phyloP scores from a whole-genome alignment of 176 grass and related monocot species.

The Poa annua region DNA sequence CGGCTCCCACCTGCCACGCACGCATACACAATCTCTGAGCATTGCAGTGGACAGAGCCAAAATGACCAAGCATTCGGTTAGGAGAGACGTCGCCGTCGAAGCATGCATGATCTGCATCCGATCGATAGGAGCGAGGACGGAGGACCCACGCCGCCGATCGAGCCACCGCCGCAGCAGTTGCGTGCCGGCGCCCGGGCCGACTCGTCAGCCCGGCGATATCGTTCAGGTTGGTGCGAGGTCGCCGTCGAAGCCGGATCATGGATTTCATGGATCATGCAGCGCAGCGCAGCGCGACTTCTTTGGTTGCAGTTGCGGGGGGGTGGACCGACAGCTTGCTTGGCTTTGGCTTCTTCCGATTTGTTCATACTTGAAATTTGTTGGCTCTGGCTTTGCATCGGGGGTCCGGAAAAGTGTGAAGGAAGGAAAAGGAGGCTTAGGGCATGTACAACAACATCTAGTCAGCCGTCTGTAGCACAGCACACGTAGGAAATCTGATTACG shows the following conservation, averaged over 20 bases:
- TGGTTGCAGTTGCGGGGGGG: conserved; percentile 12
- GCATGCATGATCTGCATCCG: background rate
- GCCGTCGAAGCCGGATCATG: conserved; percentile 29
- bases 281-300: background rate
- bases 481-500: too few species aligned
- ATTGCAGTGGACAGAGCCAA: background rate
- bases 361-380: background rate
- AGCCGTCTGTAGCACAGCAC: too few species aligned
- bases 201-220: too few species aligned
- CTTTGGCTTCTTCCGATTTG: background rate
- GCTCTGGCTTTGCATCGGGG: background rate
- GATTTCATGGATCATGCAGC: background rate
- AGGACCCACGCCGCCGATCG: background rate
- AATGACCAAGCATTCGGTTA: background rate
- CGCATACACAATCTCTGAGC: background rate
- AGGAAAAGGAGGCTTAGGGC: conserved; percentile 9
- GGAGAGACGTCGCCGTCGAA: conserved; percentile 31
- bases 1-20: conserved; percentile 10
- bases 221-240: conserved; percentile 37
- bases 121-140: background rate
- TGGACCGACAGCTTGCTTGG: conserved; percentile 25
- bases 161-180: conserved; percentile 5
- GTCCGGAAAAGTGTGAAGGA: background rate
- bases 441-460: too few species aligned
- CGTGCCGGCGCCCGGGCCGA: background rate